A percentile compares a stretch with the other conserved stretches of the same genome.
Evolutionary conservation across 306 rosid species (phyloP).

Genomic region (Lagenaria siceraria): DNA sequence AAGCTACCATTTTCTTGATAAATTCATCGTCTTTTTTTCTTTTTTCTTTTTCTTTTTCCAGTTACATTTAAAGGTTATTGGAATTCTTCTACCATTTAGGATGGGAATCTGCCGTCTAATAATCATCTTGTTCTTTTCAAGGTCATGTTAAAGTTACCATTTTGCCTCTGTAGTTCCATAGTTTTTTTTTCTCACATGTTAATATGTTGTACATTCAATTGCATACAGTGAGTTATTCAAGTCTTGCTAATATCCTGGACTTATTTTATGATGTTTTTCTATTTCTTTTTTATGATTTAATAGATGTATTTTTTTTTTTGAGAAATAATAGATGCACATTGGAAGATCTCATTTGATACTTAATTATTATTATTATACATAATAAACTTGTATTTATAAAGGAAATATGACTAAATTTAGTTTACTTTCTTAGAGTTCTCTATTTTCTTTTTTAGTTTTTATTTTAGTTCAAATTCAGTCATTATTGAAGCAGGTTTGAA

Average conservation of each 20-base stretch:
- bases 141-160: background rate
- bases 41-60: background rate
- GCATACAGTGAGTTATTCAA: background rate
- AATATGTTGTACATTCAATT: background rate
- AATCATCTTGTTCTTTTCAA: background rate
- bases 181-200: background rate
- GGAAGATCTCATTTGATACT: too few relatives aligned
- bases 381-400: too few relatives aligned
- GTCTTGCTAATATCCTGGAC: background rate
- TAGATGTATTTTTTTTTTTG: too few relatives aligned
- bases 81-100: background rate
- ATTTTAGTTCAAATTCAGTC: background rate
- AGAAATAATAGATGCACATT: too few relatives aligned
- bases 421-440: too few relatives aligned
- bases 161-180: background rate
- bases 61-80: background rate
- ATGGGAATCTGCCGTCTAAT: background rate
- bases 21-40: background rate
- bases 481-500: background rate
- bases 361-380: too few relatives aligned
- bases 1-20: background rate
- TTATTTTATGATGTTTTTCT: background rate
- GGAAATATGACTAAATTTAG: too few relatives aligned
- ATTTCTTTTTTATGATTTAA: too few relatives aligned
- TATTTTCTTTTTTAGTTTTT: too few relatives aligned